phyloP scores from a whole-genome alignment of 768 basidiomycete genomes.

The Agaricus subrufescens region DNA sequence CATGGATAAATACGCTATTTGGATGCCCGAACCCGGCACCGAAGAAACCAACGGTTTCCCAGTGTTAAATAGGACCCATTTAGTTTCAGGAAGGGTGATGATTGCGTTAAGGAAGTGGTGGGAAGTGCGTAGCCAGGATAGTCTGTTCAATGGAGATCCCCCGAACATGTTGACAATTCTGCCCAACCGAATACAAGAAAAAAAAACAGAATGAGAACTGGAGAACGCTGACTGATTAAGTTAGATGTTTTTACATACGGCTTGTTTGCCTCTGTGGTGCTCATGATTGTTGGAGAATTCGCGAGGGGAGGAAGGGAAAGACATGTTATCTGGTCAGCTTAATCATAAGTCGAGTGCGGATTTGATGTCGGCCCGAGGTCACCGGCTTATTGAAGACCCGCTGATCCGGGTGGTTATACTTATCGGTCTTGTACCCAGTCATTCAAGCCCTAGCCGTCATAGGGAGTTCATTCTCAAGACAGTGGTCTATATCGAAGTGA shows the following conservation, averaged over 20 bases:
- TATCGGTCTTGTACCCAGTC: too few relatives aligned
- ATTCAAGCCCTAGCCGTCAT: too few relatives aligned
- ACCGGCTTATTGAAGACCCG: too few relatives aligned
- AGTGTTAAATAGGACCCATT: constrained; percentile 75
- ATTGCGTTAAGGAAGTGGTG: constrained; percentile 76
- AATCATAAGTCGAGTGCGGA: too few relatives aligned
- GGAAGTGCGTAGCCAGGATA: constrained; percentile 80
- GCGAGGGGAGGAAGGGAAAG: neutral
- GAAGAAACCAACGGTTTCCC: constrained; percentile 61
- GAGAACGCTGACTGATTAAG: neutral
- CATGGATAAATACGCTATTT: constrained; percentile 52
- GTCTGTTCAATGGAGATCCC: constrained; percentile 74
- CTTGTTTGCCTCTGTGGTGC: constrained; percentile 12
- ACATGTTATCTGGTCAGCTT: neutral
- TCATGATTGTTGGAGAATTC: neutral
- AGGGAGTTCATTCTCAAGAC: too few relatives aligned
- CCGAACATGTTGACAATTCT: constrained; percentile 36
- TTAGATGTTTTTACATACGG: constrained; percentile 14
- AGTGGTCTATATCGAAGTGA: too few relatives aligned
- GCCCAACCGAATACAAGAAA: neutral
- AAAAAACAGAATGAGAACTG: neutral
- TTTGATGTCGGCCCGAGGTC: too few relatives aligned
- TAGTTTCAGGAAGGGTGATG: constrained; percentile 50
- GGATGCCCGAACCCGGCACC: constrained; percentile 17
- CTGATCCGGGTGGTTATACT: too few relatives aligned